These are phyloP conservation scores for Saturnispora silvae DNA, from an alignment of 805 yeast genomes.

Conservation along the genomic window DNA sequence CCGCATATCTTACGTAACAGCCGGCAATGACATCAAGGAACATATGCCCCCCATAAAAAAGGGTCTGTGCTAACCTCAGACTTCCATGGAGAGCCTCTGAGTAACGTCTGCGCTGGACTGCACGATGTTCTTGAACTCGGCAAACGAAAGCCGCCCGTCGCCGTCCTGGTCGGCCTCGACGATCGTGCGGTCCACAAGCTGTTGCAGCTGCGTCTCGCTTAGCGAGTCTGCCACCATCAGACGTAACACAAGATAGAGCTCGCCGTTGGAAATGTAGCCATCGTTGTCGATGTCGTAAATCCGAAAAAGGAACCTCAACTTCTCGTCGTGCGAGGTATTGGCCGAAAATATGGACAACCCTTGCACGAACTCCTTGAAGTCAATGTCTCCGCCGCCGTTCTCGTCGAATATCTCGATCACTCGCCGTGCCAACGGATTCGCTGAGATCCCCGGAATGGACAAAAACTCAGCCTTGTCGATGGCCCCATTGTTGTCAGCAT, in stretches of 20 bases:
- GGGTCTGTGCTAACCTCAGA: too few species aligned
- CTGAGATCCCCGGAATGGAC: constrained; percentile 83
- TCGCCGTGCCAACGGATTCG: constrained; percentile 82
- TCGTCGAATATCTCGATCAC: constrained; percentile 91
- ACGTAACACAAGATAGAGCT: constrained; percentile 79
- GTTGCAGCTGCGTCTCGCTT: constrained; percentile 81
- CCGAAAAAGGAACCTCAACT: constrained; percentile 79
- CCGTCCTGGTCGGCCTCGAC: constrained; percentile 86
- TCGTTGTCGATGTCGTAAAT: constrained; percentile 94
- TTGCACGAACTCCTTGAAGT: constrained; percentile 83
- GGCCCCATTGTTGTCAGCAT: constrained; percentile 85
- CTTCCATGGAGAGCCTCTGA: constrained; percentile 22
- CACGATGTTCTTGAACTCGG: constrained; percentile 69
- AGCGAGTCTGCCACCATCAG: constrained; percentile 95
- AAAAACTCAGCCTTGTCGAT: constrained; percentile 85
- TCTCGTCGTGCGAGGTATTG: constrained; percentile 70
- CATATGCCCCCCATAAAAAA: too few species aligned
- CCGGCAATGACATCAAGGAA: too few species aligned
- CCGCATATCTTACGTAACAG: too few species aligned
- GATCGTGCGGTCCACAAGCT: constrained; percentile 92
- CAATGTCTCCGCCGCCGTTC: constrained; percentile 87
- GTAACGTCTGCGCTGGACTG: constrained; percentile 34
- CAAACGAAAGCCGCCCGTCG: constrained; percentile 76
- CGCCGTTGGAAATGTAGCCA: constrained; percentile 93
- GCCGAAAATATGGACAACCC: constrained; percentile 70